Conservation (phyloP, 2,329 filamentous ascomycete genomes). For the Knoxdaviesia proteae region DNA sequence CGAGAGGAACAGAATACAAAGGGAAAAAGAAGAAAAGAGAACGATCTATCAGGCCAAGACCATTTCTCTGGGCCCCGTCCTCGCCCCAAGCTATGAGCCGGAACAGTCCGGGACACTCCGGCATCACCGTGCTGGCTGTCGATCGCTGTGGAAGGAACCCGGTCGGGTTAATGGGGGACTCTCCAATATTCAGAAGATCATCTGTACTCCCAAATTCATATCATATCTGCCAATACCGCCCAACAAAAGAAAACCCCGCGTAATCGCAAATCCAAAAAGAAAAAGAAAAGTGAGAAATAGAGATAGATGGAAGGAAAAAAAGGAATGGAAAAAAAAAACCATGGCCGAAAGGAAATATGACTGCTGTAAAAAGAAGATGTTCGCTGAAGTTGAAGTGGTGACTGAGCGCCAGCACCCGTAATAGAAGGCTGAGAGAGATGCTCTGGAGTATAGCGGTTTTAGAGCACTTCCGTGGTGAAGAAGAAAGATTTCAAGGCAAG, state of each 20-base stretch:
- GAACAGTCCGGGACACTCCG: too few relatives aligned
- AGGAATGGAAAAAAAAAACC: not conserved
- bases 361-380: not conserved
- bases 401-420: too few relatives aligned
- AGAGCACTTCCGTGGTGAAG: too few relatives aligned
- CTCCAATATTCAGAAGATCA: not conserved
- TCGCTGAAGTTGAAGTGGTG: too few relatives aligned
- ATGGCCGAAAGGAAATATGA: not conserved
- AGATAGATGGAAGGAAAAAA: not conserved
- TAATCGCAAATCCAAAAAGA: not conserved
- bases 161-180: too few relatives aligned
- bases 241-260: not conserved
- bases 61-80: too few relatives aligned
- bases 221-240: not conserved
- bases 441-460: too few relatives aligned
- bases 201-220: conserved; percentile 1
- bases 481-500: not conserved
- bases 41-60: not conserved
- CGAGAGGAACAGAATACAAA: not conserved
- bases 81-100: too few relatives aligned
- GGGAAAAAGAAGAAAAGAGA: conserved; percentile 3
- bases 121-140: too few relatives aligned
- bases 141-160: too few relatives aligned
- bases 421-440: too few relatives aligned
- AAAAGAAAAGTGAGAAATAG: not conserved